Conservation (phyloP, 495 filamentous ascomycete species). For the Hypomontagnella submonticulosa region DNA sequence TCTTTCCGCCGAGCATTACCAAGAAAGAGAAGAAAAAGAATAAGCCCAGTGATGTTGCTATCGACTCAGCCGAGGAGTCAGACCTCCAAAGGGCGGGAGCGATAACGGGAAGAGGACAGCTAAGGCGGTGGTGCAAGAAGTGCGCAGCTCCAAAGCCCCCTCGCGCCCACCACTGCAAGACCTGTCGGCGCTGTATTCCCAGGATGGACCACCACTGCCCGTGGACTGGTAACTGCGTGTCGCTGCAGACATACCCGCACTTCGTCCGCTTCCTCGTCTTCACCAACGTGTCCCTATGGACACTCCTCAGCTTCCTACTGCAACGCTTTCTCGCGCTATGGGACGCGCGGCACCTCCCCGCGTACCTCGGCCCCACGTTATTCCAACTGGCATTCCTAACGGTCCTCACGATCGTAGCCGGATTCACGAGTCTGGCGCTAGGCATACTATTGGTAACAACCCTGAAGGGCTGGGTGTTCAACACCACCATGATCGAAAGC, state of each 20-base stretch:
- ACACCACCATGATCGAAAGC: conserved; percentile 84
- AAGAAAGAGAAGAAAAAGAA: conserved; percentile 28
- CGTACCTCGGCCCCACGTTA: conserved; percentile 81
- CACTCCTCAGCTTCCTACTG: conserved; percentile 68
- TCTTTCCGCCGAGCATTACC: conserved; percentile 46
- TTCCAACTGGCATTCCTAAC: conserved; percentile 73
- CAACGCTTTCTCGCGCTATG: conserved; percentile 71
- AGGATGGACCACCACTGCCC: conserved; percentile 99
- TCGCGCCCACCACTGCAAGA: conserved; percentile 90
- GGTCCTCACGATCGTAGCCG: conserved; percentile 68
- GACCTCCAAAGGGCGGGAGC: conserved; percentile 18
- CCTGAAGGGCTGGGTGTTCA: conserved; percentile 54
- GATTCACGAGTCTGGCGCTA: conserved; percentile 72
- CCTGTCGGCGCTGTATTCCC: conserved; percentile 87
- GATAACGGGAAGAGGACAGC: conserved; percentile 24
- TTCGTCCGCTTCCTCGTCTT: conserved; percentile 90
- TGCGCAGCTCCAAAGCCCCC: conserved; percentile 86
- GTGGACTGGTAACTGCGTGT: conserved; percentile 95
- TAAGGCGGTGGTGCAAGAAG: conserved; percentile 80
- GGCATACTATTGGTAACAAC: conserved; percentile 69
- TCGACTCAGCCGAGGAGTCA: conserved; percentile 11
- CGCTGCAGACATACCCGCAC: conserved; percentile 87
- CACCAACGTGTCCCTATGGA: conserved; percentile 73
- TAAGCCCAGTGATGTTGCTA: conserved; percentile 1
- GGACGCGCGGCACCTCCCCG: conserved; percentile 72